phyloP scores from a whole-genome alignment of 2,329 filamentous ascomycete genomes.

The Exutisphaerella laricina region DNA sequence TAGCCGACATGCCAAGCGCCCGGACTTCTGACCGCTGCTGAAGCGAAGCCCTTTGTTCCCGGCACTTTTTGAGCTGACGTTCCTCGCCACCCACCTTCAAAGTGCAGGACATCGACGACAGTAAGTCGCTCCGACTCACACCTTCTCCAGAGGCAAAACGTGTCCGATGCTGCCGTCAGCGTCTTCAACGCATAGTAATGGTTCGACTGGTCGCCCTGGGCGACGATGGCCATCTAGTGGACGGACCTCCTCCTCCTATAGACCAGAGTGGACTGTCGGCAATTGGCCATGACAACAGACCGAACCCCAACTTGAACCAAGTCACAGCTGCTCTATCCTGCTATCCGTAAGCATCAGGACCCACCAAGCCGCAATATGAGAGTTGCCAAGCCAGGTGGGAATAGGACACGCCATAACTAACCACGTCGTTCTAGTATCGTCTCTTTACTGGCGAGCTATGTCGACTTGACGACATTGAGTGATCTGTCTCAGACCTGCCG shows the following conservation, averaged over 20 bases:
- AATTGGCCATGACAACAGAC: constrained; percentile 30
- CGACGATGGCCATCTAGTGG: constrained; percentile 32
- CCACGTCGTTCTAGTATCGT: constrained; percentile 76
- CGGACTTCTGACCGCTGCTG: too few relatives aligned
- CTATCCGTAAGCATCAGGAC: constrained; percentile 55
- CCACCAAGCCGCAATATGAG: too few relatives aligned
- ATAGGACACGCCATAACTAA: too few relatives aligned
- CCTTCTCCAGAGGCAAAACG: background rate
- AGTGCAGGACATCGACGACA: background rate
- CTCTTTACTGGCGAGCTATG: constrained; percentile 64
- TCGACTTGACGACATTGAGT: constrained; percentile 85
- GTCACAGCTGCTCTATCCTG: constrained; percentile 60
- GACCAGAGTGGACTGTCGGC: constrained; percentile 7
- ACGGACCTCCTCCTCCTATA: constrained; percentile 21
- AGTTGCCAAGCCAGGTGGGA: too few relatives aligned
- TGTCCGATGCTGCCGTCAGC: constrained; percentile 13
- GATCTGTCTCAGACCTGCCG: constrained; percentile 77
- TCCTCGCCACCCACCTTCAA: background rate
- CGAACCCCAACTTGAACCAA: constrained; percentile 52
- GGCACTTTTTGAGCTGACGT: too few relatives aligned
- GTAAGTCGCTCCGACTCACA: constrained; percentile 1
- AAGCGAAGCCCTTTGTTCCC: too few relatives aligned
- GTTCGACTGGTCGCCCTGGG: constrained; percentile 43
- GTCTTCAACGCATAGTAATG: constrained; percentile 31
- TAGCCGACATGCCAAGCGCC: too few relatives aligned